phyloP scores from a whole-genome alignment of 2,329 filamentous ascomycete species.

The Bimuria novae-zelandiae region DNA sequence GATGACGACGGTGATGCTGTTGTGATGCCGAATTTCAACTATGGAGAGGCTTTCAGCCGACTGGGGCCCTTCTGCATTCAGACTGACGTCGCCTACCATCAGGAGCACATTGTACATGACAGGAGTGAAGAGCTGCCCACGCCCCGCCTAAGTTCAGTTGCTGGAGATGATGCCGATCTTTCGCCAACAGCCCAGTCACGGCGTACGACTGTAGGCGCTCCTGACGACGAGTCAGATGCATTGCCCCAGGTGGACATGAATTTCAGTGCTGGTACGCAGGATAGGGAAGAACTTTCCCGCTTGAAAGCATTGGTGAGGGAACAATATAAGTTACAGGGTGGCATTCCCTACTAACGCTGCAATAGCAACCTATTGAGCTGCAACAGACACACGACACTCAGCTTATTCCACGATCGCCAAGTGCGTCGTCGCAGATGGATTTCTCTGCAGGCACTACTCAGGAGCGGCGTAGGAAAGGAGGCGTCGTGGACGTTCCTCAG shows the following conservation, averaged over 20 bases:
- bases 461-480: background rate
- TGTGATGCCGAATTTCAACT: background rate
- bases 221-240: background rate
- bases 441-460: background rate
- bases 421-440: background rate
- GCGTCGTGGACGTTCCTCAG: background rate
- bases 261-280: background rate
- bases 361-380: background rate
- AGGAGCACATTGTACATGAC: background rate
- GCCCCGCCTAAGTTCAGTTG: background rate
- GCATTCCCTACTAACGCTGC: background rate
- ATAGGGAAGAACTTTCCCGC: background rate
- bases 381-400: constrained; percentile 2
- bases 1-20: background rate
- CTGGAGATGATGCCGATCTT: background rate
- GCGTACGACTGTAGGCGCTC: background rate
- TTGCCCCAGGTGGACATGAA: background rate
- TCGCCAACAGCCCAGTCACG: background rate
- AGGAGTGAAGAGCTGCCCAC: background rate
- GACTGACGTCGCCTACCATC: constrained; percentile 10
- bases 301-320: constrained; percentile 1
- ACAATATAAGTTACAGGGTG: background rate
- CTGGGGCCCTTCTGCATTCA: constrained; percentile 13
- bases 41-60: constrained; percentile 5
- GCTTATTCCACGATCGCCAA: background rate